phyloP scores from a whole-genome alignment of 805 yeast genomes.

The Wilhelminamyces savonicus region DNA sequence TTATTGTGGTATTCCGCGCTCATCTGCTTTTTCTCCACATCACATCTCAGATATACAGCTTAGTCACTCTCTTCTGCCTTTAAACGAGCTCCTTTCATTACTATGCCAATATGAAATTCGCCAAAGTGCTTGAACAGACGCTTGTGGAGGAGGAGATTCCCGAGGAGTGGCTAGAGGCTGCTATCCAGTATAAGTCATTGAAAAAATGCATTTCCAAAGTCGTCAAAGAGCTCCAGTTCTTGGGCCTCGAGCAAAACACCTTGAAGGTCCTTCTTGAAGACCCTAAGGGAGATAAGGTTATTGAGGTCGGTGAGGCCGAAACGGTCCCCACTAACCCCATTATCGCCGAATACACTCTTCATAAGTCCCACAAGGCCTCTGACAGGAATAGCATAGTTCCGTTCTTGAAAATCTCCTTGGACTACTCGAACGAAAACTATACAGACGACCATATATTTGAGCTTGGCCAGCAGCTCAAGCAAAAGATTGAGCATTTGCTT shows the following conservation, averaged over 20 bases:
- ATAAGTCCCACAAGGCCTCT: constrained; percentile 18
- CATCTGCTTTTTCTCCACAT: too few species aligned
- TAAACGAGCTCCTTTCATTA: too few species aligned
- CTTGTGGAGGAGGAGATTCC: constrained; percentile 58
- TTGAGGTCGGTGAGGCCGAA: constrained; percentile 28
- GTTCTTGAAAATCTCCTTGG: constrained; percentile 31
- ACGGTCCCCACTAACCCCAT: constrained; percentile 31
- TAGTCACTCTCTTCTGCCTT: too few species aligned
- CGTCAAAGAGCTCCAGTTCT: constrained; percentile 52
- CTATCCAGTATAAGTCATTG: constrained; percentile 66
- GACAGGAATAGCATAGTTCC: constrained; percentile 23
- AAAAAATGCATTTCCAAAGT: constrained; percentile 63
- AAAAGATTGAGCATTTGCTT: constrained; percentile 17
- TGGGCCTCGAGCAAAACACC: constrained; percentile 50
- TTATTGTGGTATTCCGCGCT: too few species aligned
- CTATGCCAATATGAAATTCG: constrained; percentile 62
- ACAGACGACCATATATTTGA: constrained; percentile 29
- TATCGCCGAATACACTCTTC: constrained; percentile 36
- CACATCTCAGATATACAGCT: too few species aligned
- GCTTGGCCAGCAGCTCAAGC: constrained; percentile 21
- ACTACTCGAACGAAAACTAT: constrained; percentile 19
- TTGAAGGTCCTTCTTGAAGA: constrained; percentile 31
- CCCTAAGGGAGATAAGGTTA: constrained; percentile 13
- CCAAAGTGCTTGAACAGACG: constrained; percentile 61
- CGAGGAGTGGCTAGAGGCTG: constrained; percentile 57